Evolutionary conservation across 2,329 filamentous ascomycete species (phyloP).

Genomic region (Graphiopsis chlorocephala): DNA sequence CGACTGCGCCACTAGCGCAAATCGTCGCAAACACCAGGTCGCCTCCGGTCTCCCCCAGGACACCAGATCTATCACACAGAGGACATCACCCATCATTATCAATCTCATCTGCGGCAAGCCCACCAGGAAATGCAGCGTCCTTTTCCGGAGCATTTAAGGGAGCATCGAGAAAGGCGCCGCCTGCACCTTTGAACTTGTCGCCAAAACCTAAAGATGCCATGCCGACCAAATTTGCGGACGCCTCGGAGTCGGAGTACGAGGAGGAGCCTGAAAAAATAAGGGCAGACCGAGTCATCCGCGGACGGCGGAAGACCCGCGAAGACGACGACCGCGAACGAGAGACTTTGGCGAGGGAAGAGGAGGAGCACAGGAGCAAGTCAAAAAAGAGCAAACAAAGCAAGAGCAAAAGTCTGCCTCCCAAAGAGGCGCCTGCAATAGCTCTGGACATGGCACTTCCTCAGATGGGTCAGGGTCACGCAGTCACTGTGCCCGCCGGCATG

Average conservation of each 20-base stretch:
- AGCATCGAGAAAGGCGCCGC: conserved; percentile 71
- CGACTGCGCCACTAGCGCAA: conserved; percentile 15
- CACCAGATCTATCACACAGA: conserved; percentile 18
- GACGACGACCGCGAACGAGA: conserved; percentile 82
- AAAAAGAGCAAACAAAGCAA: conserved; percentile 65
- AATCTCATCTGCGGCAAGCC: conserved; percentile 14
- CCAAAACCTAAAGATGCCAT: conserved; percentile 17
- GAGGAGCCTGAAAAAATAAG: conserved; percentile 58
- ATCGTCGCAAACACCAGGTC: conserved; percentile 19
- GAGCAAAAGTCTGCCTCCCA: conserved; percentile 31
- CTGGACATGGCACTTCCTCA: background rate
- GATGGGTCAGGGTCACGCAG: background rate
- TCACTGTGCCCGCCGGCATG: background rate
- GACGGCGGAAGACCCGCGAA: conserved; percentile 78
- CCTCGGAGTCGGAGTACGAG: conserved; percentile 80
- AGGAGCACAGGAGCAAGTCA: conserved; percentile 68
- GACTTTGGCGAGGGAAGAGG: conserved; percentile 57
- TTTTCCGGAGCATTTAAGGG: conserved; percentile 24
- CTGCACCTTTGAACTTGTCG: conserved; percentile 75
- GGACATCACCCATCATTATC: conserved; percentile 15
- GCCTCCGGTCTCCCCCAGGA: conserved; percentile 25
- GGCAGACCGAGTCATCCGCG: conserved; percentile 49
- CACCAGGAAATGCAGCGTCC: conserved; percentile 16
- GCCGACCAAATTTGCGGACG: conserved; percentile 46
- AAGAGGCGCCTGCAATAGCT: background rate